A percentile compares a stretch with the other conserved stretches of the same genome.
These are phyloP conservation scores for Styphnolobium japonicum DNA, from an alignment of 306 rosid species.

Conservation along the genomic window DNA sequence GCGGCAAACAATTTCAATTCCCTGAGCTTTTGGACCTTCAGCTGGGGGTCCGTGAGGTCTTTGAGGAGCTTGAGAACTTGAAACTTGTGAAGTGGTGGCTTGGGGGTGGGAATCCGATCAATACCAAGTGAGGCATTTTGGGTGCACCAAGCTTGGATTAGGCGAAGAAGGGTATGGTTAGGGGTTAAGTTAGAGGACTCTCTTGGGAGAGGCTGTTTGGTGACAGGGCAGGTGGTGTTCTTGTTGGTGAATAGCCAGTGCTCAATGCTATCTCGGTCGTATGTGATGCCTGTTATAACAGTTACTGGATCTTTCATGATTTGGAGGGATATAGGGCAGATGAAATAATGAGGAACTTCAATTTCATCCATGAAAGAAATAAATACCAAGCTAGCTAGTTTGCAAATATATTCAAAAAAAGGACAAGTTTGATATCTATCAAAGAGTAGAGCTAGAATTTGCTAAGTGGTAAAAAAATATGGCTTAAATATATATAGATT, in stretches of 20 bases:
- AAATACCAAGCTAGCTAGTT: neutral
- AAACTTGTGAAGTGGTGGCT: slow-evolving; percentile 42
- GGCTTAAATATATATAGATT: slow-evolving; percentile 15
- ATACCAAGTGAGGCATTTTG: slow-evolving; percentile 42
- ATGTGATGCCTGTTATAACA: slow-evolving; percentile 69
- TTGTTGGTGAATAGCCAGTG: slow-evolving; percentile 54
- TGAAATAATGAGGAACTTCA: slow-evolving; percentile 66
- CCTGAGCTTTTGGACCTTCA: slow-evolving; percentile 31
- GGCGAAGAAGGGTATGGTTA: slow-evolving; percentile 62
- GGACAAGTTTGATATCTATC: neutral
- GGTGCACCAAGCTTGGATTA: slow-evolving; percentile 79
- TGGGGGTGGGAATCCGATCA: slow-evolving; percentile 61
- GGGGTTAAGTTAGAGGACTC: slow-evolving; percentile 63
- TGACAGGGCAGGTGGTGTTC: slow-evolving; percentile 58
- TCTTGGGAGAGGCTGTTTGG: slow-evolving; percentile 46
- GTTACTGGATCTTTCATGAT: slow-evolving; percentile 84
- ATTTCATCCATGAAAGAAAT: slow-evolving; percentile 54
- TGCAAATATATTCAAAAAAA: neutral
- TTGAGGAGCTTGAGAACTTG: slow-evolving; percentile 52
- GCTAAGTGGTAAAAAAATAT: slow-evolving; percentile 31
- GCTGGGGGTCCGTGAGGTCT: slow-evolving; percentile 11
- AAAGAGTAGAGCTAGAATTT: neutral
- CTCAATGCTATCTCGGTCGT: slow-evolving; percentile 71
- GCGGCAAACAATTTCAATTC: slow-evolving; percentile 46
- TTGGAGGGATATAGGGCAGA: slow-evolving; percentile 72